Base-by-base conservation (phyloP, 768 basidiomycete species). In the Trametes maxima region DNA sequence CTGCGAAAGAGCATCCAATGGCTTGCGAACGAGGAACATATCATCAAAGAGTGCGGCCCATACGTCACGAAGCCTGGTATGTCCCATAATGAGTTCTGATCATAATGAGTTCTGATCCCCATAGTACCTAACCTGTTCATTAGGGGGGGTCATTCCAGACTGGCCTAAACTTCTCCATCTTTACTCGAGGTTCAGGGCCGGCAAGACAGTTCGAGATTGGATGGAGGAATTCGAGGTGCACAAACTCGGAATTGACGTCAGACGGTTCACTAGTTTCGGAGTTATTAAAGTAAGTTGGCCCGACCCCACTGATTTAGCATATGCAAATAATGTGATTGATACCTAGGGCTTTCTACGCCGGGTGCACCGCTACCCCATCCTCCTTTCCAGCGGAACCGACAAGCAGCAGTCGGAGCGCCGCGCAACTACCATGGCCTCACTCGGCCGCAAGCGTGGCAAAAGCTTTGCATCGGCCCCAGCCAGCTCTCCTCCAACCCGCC, bases 251-350 rank as follows among this genome's bases (percentile, higher is more conserved):
- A 88, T 98, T 54, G 97, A 99, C 71, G 83, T 92, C 8, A 85
- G 96, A 10, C 85, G 97, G n/a, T 97, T 99, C 73, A 87, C 94
- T 17, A 95, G 91, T 62, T 99, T 98, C 69, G 97, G 97, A 5
- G 92, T 98, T 22, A 96, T 99, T 77, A 99, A 99, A 77, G 91
- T 86, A 71, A 16, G 65, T n/a, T 49, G 33, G 24, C 47, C 19
- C 52, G 2, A 16, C 21, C n/a, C 39, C 16, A 56, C 16, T 2
- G 54, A 22, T 35, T 33, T 14, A 6, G 2, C 19, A 1, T 1
- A n/a, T 21, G 2, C 17, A 19, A 8, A 36, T 14, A 24, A 7
- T 45, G 54, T 24, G 42, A 21, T 19, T 16, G 14, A 3, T 36
- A 33, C 19, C 1, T 62, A 91, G 87, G 96, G 95, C 0, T 98